A percentile compares a stretch with the other conserved stretches of the same genome.
Evolutionary conservation across 305 asterid species (phyloP).

Genomic region (Solanum aculeatissimum): DNA sequence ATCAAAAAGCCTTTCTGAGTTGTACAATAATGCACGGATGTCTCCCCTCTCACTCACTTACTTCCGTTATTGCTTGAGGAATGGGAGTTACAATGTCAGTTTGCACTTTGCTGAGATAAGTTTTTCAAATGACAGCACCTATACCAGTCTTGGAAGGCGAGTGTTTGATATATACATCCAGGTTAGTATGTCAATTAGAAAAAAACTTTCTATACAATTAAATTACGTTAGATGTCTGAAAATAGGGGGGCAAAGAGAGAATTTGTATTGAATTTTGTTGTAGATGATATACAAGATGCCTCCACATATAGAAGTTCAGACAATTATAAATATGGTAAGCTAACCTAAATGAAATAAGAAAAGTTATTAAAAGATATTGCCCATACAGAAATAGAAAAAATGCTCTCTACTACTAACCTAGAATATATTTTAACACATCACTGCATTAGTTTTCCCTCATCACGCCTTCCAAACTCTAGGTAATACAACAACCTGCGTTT

Average conservation of each 20-base stretch:
- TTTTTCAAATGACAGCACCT: conserved; percentile 59
- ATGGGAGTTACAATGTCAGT: conserved; percentile 69
- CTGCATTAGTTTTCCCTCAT: neutral
- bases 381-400: neutral
- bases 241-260: neutral
- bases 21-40: conserved; percentile 67
- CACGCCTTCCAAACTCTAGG: neutral
- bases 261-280: neutral
- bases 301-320: neutral
- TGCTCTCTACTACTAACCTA: neutral
- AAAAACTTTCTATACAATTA: neutral
- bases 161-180: conserved; percentile 73
- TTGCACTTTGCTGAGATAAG: conserved; percentile 74
- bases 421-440: neutral
- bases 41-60: conserved; percentile 83
- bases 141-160: conserved; percentile 63
- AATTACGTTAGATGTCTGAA: neutral
- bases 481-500: neutral
- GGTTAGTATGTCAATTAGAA: conserved; percentile 29
- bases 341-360: neutral
- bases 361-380: neutral
- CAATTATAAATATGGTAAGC: neutral
- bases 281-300: neutral
- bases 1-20: conserved; percentile 32
- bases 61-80: conserved; percentile 82